Percentiles rank a stretch among this genome's conserved stretches.
Evolutionary conservation across 345 rosid species (phyloP).

Genomic region (Eutrema japonicum): DNA sequence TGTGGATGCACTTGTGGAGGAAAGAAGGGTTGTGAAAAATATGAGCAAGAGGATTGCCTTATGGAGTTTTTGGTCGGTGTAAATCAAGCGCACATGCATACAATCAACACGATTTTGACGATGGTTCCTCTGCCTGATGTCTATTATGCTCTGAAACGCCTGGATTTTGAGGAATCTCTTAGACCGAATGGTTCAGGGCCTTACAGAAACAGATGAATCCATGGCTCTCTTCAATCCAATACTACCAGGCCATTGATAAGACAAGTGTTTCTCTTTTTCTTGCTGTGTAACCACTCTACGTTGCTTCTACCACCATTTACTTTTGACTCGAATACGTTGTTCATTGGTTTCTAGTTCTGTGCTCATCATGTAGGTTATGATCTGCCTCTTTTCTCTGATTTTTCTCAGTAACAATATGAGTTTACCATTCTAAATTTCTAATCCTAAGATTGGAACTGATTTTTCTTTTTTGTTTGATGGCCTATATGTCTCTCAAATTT

Average conservation of each 20-base stretch:
- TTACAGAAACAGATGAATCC: neutral
- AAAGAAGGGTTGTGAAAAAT: neutral
- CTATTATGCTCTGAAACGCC: neutral
- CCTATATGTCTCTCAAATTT: too few relatives aligned
- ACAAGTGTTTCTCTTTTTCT: neutral
- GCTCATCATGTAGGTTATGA: neutral
- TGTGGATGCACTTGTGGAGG: neutral
- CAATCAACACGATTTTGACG: too few relatives aligned
- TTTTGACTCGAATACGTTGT: neutral
- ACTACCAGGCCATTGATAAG: neutral
- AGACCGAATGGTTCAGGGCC: neutral
- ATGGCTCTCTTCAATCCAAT: too few relatives aligned
- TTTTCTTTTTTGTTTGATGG: too few relatives aligned
- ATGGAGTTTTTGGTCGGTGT: neutral
- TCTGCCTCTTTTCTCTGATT: too few relatives aligned
- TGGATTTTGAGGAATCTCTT: neutral
- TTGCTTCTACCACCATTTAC: neutral
- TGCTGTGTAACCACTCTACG: neutral
- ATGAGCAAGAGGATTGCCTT: neutral
- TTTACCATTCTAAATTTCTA: neutral
- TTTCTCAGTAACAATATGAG: neutral
- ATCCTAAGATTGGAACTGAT: neutral
- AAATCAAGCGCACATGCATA: too few relatives aligned
- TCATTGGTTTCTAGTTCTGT: too few relatives aligned
- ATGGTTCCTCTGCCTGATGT: neutral